Conservation (phyloP, 495 filamentous ascomycete species). For the Hypoxylon rickii region DNA sequence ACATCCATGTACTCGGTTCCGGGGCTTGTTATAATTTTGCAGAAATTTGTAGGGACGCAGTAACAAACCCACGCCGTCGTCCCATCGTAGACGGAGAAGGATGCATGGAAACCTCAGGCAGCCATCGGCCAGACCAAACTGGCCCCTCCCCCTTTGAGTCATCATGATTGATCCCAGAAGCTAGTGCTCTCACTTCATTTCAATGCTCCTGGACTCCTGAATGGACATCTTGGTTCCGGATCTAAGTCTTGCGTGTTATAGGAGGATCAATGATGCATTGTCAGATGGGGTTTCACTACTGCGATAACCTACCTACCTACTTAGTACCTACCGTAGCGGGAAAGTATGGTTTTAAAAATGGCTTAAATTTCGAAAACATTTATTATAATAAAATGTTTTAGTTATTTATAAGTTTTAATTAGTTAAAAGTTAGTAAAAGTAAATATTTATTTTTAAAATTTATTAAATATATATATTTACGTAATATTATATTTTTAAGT, state of each 20-base stretch:
- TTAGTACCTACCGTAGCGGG: too few species aligned
- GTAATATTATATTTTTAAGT: background rate
- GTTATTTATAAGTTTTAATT: background rate
- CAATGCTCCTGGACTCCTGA: too few species aligned
- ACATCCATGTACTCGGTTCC: slow-evolving; percentile 8
- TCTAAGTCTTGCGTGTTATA: too few species aligned
- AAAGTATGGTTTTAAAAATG: too few species aligned
- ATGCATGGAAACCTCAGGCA: slow-evolving; percentile 26
- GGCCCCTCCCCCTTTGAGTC: slow-evolving; percentile 20
- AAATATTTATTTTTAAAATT: too few species aligned
- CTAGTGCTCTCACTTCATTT: too few species aligned
- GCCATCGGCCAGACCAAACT: slow-evolving; percentile 32
- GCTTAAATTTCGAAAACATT: too few species aligned
- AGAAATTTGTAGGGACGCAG: background rate
- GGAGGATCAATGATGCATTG: too few species aligned
- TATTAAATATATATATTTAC: background rate
- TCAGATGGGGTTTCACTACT: too few species aligned
- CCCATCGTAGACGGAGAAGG: slow-evolving; percentile 5
- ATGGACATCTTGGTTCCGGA: too few species aligned
- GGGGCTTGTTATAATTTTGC: slow-evolving; percentile 14
- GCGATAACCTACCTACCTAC: too few species aligned
- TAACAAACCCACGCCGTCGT: slow-evolving; percentile 11
- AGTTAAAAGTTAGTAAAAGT: background rate
- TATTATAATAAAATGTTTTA: background rate
- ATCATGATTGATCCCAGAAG: slow-evolving; percentile 1